These are phyloP conservation scores for Phytophthora ohioensis DNA, from an alignment of 352 stramenopile species.

Conservation along the genomic window DNA sequence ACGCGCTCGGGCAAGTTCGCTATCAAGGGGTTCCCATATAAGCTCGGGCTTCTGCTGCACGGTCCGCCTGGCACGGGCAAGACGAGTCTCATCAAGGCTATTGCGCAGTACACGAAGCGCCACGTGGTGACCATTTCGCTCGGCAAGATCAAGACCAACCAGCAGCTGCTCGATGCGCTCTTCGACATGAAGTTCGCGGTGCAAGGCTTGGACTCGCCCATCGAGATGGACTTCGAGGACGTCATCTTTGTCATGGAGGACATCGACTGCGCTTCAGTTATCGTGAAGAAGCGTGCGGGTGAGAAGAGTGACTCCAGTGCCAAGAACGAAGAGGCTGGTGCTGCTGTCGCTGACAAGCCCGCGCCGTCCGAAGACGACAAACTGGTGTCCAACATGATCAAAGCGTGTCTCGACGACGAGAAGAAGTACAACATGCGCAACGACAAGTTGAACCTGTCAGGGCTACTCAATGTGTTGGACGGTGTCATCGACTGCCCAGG, in stretches of 20 bases:
- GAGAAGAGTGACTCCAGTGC: conserved; percentile 55
- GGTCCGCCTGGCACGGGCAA: conserved; percentile 91
- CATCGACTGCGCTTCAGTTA: conserved; percentile 83
- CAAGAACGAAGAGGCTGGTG: conserved; percentile 2
- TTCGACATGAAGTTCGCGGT: conserved; percentile 80
- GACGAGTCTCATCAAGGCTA: conserved; percentile 90
- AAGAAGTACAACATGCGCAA: conserved; percentile 38
- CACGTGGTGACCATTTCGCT: conserved; percentile 86
- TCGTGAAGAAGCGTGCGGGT: conserved; percentile 64
- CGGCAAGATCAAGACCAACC: conserved; percentile 81
- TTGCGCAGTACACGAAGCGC: conserved; percentile 81
- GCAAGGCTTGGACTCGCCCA: conserved; percentile 64
- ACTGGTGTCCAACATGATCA: conserved; percentile 42
- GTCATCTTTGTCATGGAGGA: conserved; percentile 93
- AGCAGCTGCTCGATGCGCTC: conserved; percentile 82
- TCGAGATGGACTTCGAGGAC: conserved; percentile 84
- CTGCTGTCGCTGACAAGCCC: conserved; percentile 6
- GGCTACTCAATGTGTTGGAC: conserved; percentile 92
- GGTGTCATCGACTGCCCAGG: conserved; percentile 91
- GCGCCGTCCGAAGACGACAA: conserved; percentile 34
- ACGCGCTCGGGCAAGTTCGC: conserved; percentile 79
- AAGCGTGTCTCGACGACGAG: conserved; percentile 35
- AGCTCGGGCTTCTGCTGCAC: conserved; percentile 88
- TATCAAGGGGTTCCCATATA: conserved; percentile 91
- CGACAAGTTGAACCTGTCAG: conserved; percentile 79